Base-by-base conservation (phyloP, 2,329 filamentous ascomycete species). In the Xylariaceae sp. region DNA sequence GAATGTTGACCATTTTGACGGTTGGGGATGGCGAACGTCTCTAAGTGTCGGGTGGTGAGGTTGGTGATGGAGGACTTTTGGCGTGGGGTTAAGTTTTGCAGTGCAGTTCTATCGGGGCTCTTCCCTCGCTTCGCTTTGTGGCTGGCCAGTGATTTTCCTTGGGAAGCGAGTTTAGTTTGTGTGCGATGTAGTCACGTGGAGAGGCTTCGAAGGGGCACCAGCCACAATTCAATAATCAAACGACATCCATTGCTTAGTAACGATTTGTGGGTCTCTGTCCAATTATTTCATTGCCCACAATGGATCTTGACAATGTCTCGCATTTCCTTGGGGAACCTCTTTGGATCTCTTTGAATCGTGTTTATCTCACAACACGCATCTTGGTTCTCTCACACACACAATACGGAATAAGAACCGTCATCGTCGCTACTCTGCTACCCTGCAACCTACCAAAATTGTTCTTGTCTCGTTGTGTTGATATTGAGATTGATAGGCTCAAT, bases 1-100 rank as follows among this genome's bases (percentile, higher is more conserved):
- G 64, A 61, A 65, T 65, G 61, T 65, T 65, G 60, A 64, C 64
- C 61, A 65, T 65, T 58, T 64, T 65, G 61, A 60, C 64, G 61
- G 56, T 54, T 56, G 56, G 52, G 54, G 55, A 17, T 44, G 10
- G 57, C 44, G 39, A 59, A 57, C 58, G 57, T 58, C 56, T 53
- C 48, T 30, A 41, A 53, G 56, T 63, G 58, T 57, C 37, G 58
- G 55, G 55, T 64, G 53, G 57, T 61, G 63, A 54, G 55, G 56
- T 51, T 62, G 59, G 53, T 61, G 64, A 57, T 58, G 56, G 55
- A 59, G 53, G 59, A 60, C 60, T 56, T 61, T 57, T 30, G 39
- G 58, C 60, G 56, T 59, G 61, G 58, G 59, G 61, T 59, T 56
- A 53, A 53, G 51, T 59, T 61, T 55, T 56, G 17, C 53, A 56